Percentiles rank a stretch among this genome's conserved stretches.
Conservation (phyloP, 441 rosid species). For the Manihot esculenta region DNA sequence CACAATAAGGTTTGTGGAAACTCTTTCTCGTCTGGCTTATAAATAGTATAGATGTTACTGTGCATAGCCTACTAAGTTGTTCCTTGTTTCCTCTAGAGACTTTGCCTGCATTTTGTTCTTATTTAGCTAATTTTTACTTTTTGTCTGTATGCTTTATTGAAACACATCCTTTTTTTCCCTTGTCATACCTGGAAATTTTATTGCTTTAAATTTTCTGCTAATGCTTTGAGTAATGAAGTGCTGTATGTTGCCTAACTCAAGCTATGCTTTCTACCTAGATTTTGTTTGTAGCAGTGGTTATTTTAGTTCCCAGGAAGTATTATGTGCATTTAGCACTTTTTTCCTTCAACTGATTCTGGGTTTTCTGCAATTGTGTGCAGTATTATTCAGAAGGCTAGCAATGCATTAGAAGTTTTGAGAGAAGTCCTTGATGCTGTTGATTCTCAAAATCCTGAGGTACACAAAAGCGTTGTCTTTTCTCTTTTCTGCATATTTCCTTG, state of each 20-base stretch:
- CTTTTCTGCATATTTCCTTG: slow-evolving; percentile 1
- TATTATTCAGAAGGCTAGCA: slow-evolving; percentile 83
- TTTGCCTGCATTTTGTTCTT: neutral
- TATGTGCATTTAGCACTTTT: slow-evolving; percentile 3
- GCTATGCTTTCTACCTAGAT: neutral
- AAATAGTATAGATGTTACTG: neutral
- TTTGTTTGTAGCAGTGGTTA: neutral
- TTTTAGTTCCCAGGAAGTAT: neutral
- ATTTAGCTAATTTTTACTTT: neutral
- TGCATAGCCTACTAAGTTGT: neutral
- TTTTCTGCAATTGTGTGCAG: slow-evolving; percentile 38
- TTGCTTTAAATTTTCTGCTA: neutral
- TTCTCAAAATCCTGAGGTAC: slow-evolving; percentile 83
- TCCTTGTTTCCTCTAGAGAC: neutral
- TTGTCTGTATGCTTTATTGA: neutral
- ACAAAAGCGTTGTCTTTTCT: slow-evolving; percentile 8
- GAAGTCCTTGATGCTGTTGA: slow-evolving; percentile 94
- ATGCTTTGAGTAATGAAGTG: neutral
- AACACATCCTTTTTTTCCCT: neutral
- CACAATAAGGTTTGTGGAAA: neutral
- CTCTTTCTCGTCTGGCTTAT: neutral
- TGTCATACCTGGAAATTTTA: neutral
- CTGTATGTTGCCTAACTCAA: neutral
- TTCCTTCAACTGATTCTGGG: neutral
- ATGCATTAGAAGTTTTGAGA: slow-evolving; percentile 82